Base-by-base conservation (phyloP, 129 eudicot genomes). In the Artemisia annua region DNA sequence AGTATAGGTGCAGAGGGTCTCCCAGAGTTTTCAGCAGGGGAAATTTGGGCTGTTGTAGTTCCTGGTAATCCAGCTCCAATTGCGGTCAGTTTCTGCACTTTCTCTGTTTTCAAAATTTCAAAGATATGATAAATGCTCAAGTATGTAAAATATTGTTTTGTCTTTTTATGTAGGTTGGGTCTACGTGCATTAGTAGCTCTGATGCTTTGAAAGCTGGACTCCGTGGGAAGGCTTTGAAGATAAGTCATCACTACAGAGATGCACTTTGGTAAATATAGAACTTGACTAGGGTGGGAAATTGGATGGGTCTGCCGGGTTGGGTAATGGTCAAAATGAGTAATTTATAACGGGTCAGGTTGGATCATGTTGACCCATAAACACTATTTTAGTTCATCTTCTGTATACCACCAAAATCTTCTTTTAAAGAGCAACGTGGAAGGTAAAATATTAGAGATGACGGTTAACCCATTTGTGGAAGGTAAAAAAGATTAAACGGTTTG, bases 51-150 rank as follows among this genome's bases (percentile, higher is more conserved):
- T 26, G 99, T 94, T 63, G 88, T 86, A 60, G 99, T 94, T 71
- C 99, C 99, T 59, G 97, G 97, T 8, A 94, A 94, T 80, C 89
- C 89, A 3, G 96, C 97, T 79, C 88, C 97, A 35, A 83, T 94
- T 43, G 99, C 97, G 69, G 99, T 90, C 67, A 83, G 83, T 8
- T 49, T 70, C 69, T 69, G 48, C 35, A 15, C 50, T 78, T 4
- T 72, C 22, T 55, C 39, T 49, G 26, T 73, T 65, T 24, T 10
- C 22, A 12, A 30, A 53, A 20, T 16, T 61, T 14, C 18, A 7
- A 28, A 30, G 4, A 59, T 8, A 2, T 19, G 54, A 4, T 54
- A 70, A 48, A 13, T 16, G 12, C 44, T 26, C 20, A 15, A 3
- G 13, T 32, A 58, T 49, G 64, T 43, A 51, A 18, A 48, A 26